These are phyloP conservation scores for Dorcoceras hygrometricum DNA, from an alignment of 257 asterid genomes.

Conservation along the genomic window DNA sequence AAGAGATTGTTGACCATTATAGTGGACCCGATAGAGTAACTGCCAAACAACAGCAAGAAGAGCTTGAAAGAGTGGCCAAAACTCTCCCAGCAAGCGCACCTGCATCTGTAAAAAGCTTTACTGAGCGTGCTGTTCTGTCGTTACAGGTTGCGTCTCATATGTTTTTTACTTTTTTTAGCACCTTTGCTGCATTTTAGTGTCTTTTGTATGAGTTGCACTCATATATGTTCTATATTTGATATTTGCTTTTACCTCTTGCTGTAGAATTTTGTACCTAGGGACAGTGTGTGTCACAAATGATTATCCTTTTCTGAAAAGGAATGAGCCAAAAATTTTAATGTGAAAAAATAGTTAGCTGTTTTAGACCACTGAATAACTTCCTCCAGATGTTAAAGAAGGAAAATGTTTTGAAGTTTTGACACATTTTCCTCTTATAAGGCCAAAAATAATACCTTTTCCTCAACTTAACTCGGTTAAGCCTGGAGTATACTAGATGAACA, in stretches of 20 bases:
- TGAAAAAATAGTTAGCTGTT: not conserved
- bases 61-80: constrained; percentile 78
- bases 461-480: not conserved
- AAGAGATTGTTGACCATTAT: constrained; percentile 68
- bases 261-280: constrained; percentile 9
- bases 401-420: not conserved
- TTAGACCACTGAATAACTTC: not conserved
- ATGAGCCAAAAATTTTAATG: not conserved
- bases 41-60: constrained; percentile 72
- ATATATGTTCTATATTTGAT: constrained; percentile 1
- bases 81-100: constrained; percentile 77
- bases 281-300: not conserved
- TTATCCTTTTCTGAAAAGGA: not conserved
- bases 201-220: constrained; percentile 8
- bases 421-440: not conserved
- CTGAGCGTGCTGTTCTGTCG: constrained; percentile 75
- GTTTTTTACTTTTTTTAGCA: constrained; percentile 8
- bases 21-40: constrained; percentile 88
- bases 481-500: not conserved
- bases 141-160: constrained; percentile 59
- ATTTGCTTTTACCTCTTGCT: not conserved
- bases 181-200: constrained; percentile 1
- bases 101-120: constrained; percentile 63
- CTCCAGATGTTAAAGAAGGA: not conserved
- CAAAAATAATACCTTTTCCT: too few relatives aligned